phyloP scores from a whole-genome alignment of 768 basidiomycete genomes.

The Dendrothele bispora region DNA sequence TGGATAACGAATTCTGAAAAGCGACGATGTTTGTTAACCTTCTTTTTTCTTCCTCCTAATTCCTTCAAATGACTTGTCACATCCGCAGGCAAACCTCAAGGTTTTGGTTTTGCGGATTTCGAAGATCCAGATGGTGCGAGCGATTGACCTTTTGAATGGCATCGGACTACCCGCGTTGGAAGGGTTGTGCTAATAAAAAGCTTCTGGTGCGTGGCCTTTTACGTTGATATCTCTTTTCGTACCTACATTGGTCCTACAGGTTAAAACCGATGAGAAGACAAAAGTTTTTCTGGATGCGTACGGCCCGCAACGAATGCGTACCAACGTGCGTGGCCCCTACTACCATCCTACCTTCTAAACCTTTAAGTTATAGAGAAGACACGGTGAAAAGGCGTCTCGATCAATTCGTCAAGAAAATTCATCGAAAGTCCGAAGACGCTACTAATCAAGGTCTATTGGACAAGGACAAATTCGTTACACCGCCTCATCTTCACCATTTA shows the following conservation, averaged over 20 bases:
- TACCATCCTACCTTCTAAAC: too few relatives aligned
- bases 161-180: slow-evolving; percentile 62
- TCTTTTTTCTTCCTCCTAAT: too few relatives aligned
- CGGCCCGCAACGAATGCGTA: slow-evolving; percentile 71
- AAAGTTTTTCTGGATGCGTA: slow-evolving; percentile 85
- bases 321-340: slow-evolving; percentile 64
- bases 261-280: slow-evolving; percentile 97
- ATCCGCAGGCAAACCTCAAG: slow-evolving; percentile 92
- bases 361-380: too few relatives aligned
- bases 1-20: too few relatives aligned
- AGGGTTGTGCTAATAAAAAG: slow-evolving; percentile 60
- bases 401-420: slow-evolving; percentile 68
- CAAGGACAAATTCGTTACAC: slow-evolving; percentile 86
- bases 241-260: slow-evolving; percentile 60
- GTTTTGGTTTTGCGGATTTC: slow-evolving; percentile 95
- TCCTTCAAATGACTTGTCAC: slow-evolving; percentile 91
- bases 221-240: slow-evolving; percentile 16
- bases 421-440: slow-evolving; percentile 70
- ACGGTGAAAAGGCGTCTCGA: too few relatives aligned
- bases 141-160: slow-evolving; percentile 63
- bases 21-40: too few relatives aligned
- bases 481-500: slow-evolving; percentile 92
- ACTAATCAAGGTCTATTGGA: slow-evolving; percentile 70
- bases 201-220: slow-evolving; percentile 57
- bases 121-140: slow-evolving; percentile 91